Conservation (phyloP, 257 asterid genomes). For the Solanum infundibuliforme region DNA sequence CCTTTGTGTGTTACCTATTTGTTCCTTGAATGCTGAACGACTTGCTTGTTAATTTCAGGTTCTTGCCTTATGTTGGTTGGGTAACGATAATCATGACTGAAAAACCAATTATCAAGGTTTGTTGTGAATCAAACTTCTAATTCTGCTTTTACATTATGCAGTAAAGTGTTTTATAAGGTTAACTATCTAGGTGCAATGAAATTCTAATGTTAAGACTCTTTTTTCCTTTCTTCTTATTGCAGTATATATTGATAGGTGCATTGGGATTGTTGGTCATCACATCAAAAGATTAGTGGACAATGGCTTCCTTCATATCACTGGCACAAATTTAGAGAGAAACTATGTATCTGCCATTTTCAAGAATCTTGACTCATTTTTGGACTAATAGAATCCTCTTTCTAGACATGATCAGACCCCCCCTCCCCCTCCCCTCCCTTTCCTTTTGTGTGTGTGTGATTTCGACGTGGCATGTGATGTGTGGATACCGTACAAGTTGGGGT, state of each 20-base stretch:
- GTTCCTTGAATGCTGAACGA: background rate
- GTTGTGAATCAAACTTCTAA: background rate
- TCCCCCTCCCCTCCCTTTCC: too few species aligned
- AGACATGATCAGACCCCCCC: background rate
- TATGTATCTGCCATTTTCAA: background rate
- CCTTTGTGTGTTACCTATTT: background rate
- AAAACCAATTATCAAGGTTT: conserved; percentile 93
- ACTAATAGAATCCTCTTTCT: background rate
- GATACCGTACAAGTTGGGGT: background rate
- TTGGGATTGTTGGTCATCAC: conserved; percentile 89
- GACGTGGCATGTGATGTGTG: background rate
- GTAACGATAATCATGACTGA: conserved; percentile 98
- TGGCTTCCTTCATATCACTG: background rate
- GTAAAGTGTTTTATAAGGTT: background rate
- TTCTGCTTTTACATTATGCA: background rate
- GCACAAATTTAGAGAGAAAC: background rate
- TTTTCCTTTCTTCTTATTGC: conserved; percentile 17
- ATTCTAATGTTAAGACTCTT: background rate
- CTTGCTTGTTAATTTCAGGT: conserved; percentile 36
- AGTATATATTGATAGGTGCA: conserved; percentile 86
- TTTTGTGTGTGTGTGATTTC: too few species aligned
- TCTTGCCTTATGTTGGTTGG: conserved; percentile 98
- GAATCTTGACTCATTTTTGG: background rate
- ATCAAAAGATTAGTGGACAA: conserved; percentile 55
- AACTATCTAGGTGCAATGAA: background rate